Conservation (phyloP, 306 rosid species). For the Senna siamea region DNA sequence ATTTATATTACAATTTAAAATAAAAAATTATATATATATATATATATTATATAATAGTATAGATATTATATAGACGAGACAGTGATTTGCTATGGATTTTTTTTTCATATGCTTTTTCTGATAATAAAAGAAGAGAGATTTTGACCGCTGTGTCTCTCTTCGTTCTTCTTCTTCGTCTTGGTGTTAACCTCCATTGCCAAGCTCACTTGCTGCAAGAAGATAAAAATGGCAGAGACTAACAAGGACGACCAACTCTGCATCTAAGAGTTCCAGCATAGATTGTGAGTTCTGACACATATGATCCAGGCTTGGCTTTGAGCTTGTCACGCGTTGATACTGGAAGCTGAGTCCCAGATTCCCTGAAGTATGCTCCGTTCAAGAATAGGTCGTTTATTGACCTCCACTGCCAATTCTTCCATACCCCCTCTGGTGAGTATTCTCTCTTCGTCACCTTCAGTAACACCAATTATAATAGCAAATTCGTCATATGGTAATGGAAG, state of each 20-base stretch:
- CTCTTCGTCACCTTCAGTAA: constrained; percentile 73
- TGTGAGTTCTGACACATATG: constrained; percentile 51
- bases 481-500: too few species aligned
- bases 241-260: constrained; percentile 53
- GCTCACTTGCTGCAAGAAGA: too few species aligned
- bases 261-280: constrained; percentile 53
- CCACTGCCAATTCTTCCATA: constrained; percentile 74
- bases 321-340: constrained; percentile 46
- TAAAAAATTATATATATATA: too few species aligned
- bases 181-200: not conserved
- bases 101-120: too few species aligned
- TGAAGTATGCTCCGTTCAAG: constrained; percentile 74
- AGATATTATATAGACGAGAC: too few species aligned
- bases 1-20: too few species aligned
- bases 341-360: constrained; percentile 49
- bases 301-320: constrained; percentile 66
- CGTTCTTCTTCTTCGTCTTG: not conserved
- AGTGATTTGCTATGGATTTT: not conserved
- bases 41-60: too few species aligned
- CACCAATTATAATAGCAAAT: too few species aligned
- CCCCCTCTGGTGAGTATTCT: constrained; percentile 44
- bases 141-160: too few species aligned
- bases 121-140: too few species aligned
- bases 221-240: constrained; percentile 37
- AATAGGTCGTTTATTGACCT: constrained; percentile 72